Evolutionary conservation across 495 filamentous ascomycete species (phyloP), one percentile per base, ranked within the genome.

Genomic region (Rhizodiscina lignyota): DNA sequence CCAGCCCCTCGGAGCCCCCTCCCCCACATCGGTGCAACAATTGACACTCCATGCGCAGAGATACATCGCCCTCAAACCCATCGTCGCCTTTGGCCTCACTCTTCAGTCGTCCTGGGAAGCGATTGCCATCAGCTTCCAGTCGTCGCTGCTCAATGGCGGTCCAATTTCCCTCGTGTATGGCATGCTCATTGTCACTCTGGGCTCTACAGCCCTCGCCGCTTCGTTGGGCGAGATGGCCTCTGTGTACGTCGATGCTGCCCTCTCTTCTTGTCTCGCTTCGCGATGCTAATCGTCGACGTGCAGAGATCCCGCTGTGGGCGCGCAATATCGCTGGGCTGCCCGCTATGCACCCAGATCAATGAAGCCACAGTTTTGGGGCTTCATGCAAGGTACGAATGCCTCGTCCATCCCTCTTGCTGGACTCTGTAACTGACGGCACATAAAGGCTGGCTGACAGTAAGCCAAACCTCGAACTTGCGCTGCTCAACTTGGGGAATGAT

Each of bases 221-320:
- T 54, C 54, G 5, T 29, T 59, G 20, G 54, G 40, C 2, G 56
- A 59, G 37, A 48, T 59, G 54, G 52, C 54, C 11, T 54, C 50
- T 15, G 56, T 59, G 45, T 53, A 45, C 23, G 39, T 18, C 4
- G n/a, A n/a, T 2, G 20, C 2, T 10, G 13, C 16, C 35, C 20
- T 16, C 12, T 3, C n/a, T 44, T 27, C 13, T 31, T 38, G 27
- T 15, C 15, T 18, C 3, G 6, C 4, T 3, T 24, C 5, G 4
- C 21, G 23, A 29, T 36, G 5, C 42, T 43, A 3, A 43, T 42
- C 11, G 48, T 34, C 35, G 36, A 21, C 44, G 48, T 45, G 31
- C 47, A 12, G 48, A 21, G 42, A 39, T 13, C 46, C 47, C 5
- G n/a, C 30, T 18, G 30, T 32, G 11, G 30, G 30, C 8, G 30